These are phyloP conservation scores for Pisolithus thermaeus DNA, from an alignment of 1,284 basidiomycete genomes.

Conservation along the genomic window DNA sequence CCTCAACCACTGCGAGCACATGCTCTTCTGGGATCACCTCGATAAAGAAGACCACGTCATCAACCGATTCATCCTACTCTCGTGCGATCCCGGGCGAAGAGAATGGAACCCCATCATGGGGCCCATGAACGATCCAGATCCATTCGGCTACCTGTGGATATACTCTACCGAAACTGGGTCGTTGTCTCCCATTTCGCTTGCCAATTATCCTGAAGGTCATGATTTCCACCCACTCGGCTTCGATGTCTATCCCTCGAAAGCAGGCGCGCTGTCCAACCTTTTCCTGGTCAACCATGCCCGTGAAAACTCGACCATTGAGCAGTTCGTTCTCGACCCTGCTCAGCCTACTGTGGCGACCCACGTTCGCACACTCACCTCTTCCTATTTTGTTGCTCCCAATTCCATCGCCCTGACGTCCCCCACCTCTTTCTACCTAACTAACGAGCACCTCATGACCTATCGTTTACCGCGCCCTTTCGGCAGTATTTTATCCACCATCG, in stretches of 20 bases:
- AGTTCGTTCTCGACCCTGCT: constrained; percentile 49
- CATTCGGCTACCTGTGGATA: constrained; percentile 45
- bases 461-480: constrained; percentile 49
- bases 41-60: constrained; percentile 28
- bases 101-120: constrained; percentile 68
- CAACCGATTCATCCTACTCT: constrained; percentile 42
- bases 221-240: constrained; percentile 59
- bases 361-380: constrained; percentile 52
- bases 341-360: constrained; percentile 38
- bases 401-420: constrained; percentile 56
- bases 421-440: constrained; percentile 59
- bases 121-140: constrained; percentile 45
- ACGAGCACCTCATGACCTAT: constrained; percentile 65
- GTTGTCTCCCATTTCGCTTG: constrained; percentile 27
- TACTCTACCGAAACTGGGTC: constrained; percentile 20
- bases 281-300: constrained; percentile 64
- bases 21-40: constrained; percentile 51
- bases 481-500: constrained; percentile 43
- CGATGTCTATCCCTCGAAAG: constrained; percentile 42
- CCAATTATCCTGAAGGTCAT: constrained; percentile 39
- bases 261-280: constrained; percentile 44
- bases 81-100: constrained; percentile 49
- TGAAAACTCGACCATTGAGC: constrained; percentile 52
- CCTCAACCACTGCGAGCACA: constrained; percentile 59
- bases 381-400: constrained; percentile 58